These are phyloP conservation scores for Sesbania bispinosa DNA, from an alignment of 306 rosid species.

Conservation along the genomic window DNA sequence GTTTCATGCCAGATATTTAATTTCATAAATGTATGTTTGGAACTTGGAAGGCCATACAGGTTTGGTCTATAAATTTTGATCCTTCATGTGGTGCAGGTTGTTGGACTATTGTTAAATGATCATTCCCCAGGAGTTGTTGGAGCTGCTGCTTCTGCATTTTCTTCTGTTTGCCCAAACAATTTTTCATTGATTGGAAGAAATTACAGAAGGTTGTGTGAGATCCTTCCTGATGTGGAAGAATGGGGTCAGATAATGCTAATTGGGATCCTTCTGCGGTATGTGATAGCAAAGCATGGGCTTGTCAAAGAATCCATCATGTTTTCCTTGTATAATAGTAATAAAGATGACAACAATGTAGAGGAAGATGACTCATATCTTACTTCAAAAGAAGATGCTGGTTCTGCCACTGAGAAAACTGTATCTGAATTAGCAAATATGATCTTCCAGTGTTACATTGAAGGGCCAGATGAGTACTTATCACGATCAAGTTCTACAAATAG, in stretches of 20 bases:
- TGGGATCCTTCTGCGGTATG: conserved; percentile 84
- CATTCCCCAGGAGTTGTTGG: conserved; percentile 90
- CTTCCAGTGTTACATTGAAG: conserved; percentile 79
- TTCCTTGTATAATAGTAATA: conserved; percentile 43
- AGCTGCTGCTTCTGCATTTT: conserved; percentile 95
- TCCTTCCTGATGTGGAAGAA: conserved; percentile 95
- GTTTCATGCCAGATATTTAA: conserved; percentile 16
- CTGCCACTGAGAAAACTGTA: conserved; percentile 33
- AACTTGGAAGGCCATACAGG: not conserved
- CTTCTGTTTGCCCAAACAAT: conserved; percentile 84
- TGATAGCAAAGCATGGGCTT: conserved; percentile 81
- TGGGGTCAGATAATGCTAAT: conserved; percentile 93
- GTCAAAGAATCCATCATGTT: conserved; percentile 79
- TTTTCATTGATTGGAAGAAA: conserved; percentile 69
- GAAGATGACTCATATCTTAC: conserved; percentile 33
- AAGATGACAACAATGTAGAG: conserved; percentile 32
- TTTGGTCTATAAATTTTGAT: conserved; percentile 9
- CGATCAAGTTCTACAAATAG: conserved; percentile 53
- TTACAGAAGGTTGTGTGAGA: conserved; percentile 71
- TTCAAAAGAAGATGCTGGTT: conserved; percentile 42
- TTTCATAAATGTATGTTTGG: not conserved
- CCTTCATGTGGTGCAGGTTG: conserved; percentile 53
- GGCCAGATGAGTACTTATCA: conserved; percentile 89
- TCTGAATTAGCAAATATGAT: conserved; percentile 53
- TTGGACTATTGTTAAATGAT: conserved; percentile 72